Evolutionary conservation across 257 asterid species (phyloP), one percentile per base, ranked within the genome.

Genomic region (Linaria vulgaris): DNA sequence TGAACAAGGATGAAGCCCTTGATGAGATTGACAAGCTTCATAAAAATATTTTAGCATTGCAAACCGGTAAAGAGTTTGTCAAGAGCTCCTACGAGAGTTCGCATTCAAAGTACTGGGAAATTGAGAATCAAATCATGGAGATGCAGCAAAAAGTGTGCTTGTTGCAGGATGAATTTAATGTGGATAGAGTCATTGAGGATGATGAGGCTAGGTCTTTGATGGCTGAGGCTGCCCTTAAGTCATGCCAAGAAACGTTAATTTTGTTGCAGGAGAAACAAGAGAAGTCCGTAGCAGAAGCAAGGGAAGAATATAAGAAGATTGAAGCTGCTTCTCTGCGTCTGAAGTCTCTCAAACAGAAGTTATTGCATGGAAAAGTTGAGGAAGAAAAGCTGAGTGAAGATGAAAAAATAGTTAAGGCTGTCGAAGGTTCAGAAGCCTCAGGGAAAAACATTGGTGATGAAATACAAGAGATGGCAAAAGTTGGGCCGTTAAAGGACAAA

Each of bases 171-270:
- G 99, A 92, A 63, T 85, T 80, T 48, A 81, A 82, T 0, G 79
- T 78, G 1, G 83, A 73, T 14, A 69, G 41, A 0, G 87, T 78
- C 12, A 85, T 89, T 10, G 96, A 89, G 51, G 97, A 87, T 45
- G 63, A 76, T 7, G 97, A 87, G 62, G 97, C 99, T 1, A 79
- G 96, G 1, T 79, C 79, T 0, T 54, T 92, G 57, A 89, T 92
- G 96, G 90, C 99, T 5, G 95, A 84, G 80, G 78, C 96, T 0
- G 96, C 97, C 0, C 69, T 92, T 4, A 85, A 76, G 63, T 85
- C 96, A 0, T 89, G 97, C 49, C 88, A 83, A 64, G 91, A 89
- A n/a, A 81, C 91, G 2, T 61, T 92, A 64, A 22, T 81, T 45
- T 65, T 66, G 20, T 72, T 92, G 81, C 83, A 87, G 64, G 90